Conservation (phyloP, 177 flowering plant species). For the Telopea speciosissima region DNA sequence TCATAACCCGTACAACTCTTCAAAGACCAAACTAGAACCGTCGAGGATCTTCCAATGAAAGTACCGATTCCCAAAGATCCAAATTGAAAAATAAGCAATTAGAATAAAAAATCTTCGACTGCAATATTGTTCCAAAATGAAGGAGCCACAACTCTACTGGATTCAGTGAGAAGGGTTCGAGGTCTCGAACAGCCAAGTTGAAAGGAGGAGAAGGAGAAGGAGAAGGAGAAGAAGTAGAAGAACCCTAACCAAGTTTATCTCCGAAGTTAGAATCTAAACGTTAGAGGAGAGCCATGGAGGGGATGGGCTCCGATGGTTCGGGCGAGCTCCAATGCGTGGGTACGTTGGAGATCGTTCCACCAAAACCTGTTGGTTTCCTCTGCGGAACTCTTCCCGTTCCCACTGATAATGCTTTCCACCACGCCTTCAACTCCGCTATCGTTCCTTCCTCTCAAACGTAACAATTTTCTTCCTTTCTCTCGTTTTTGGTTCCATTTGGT, state of each 20-base stretch:
- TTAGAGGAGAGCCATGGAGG: not conserved
- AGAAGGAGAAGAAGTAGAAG: not conserved
- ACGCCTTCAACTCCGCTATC: slow-evolving; percentile 50
- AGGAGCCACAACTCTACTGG: too few relatives aligned
- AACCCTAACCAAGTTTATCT: not conserved
- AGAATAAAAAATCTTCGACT: too few relatives aligned
- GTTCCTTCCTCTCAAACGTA: slow-evolving; percentile 59
- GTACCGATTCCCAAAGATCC: too few relatives aligned
- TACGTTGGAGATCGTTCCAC: slow-evolving; percentile 52
- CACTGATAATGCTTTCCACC: slow-evolving; percentile 68
- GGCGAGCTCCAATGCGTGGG: slow-evolving; percentile 73
- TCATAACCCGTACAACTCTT: too few relatives aligned
- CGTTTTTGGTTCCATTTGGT: too few relatives aligned
- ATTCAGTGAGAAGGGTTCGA: too few relatives aligned
- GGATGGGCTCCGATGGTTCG: slow-evolving; percentile 15
- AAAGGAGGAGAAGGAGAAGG: not conserved
- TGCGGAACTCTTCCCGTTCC: slow-evolving; percentile 91
- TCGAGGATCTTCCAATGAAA: too few relatives aligned
- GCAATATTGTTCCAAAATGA: too few relatives aligned
- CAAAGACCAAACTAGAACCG: too few relatives aligned
- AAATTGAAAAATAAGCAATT: too few relatives aligned
- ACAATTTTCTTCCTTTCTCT: slow-evolving; percentile 10
- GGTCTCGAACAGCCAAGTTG: too few relatives aligned
- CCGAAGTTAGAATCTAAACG: too few relatives aligned
- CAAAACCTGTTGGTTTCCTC: slow-evolving; percentile 75